Evolutionary conservation across 2,329 filamentous ascomycete genomes (phyloP).

Genomic region (Cladosporium sp.): DNA sequence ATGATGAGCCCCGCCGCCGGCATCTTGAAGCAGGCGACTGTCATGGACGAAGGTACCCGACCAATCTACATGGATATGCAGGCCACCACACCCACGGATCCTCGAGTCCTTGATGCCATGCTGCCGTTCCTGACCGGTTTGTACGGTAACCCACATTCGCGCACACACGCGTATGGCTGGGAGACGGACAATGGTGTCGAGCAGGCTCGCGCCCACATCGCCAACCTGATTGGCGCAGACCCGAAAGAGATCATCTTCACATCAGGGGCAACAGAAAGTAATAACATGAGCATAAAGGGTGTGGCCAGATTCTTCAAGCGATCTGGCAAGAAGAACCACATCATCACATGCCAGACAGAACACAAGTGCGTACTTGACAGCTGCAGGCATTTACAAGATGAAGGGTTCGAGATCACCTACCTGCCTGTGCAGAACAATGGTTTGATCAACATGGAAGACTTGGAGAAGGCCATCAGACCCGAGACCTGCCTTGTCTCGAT

Average conservation of each 20-base stretch:
- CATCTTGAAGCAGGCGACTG: conserved; percentile 83
- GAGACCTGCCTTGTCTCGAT: conserved; percentile 92
- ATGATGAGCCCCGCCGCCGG: conserved; percentile 70
- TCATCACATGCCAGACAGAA: conserved; percentile 95
- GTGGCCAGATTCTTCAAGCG: conserved; percentile 93
- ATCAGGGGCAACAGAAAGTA: conserved; percentile 95
- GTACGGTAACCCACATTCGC: conserved; percentile 95
- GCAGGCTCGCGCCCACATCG: conserved; percentile 76
- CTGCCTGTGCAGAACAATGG: conserved; percentile 84
- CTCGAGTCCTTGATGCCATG: conserved; percentile 93
- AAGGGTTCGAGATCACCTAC: conserved; percentile 96
- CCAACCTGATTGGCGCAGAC: conserved; percentile 84
- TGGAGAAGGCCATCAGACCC: conserved; percentile 83
- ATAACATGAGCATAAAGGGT: conserved; percentile 99
- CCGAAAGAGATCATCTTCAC: conserved; percentile 99
- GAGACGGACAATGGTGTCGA: conserved; percentile 94
- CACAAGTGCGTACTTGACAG: conserved; percentile 99
- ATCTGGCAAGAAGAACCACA: conserved; percentile 94
- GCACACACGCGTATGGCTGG: conserved; percentile 98
- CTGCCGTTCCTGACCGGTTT: conserved; percentile 88
- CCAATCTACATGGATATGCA: conserved; percentile 99
- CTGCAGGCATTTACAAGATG: conserved; percentile 92
- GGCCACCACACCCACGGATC: conserved; percentile 91
- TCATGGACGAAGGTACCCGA: conserved; percentile 87
- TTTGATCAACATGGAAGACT: conserved; percentile 75